Evolutionary conservation across 176 grass and related monocot genomes (phyloP), one percentile per base, ranked within the genome.

Genomic region (Themeda triandra): DNA sequence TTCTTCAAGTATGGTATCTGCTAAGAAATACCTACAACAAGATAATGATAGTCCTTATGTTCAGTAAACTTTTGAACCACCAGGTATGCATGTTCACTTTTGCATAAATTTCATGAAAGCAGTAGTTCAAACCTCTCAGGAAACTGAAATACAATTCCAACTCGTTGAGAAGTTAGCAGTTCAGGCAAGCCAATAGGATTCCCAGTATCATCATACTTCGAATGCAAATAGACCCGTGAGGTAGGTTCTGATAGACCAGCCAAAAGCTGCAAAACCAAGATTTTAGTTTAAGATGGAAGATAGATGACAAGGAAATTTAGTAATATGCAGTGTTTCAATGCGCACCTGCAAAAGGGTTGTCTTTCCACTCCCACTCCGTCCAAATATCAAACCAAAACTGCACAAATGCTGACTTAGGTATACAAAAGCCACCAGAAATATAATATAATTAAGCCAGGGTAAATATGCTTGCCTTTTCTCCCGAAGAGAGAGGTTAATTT

Each of bases 101-200:
- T 82, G 88, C 49, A 88, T 15, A 58, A 72, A 14, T 18, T 64
- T 48, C 0, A 2, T 83, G 66, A 75, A n/a, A 67, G 40, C 28
- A 71, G 53, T 40, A 91, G 32, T 53, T 75, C 85, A 88, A 87
- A 98, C 88, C 93, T 98, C 75, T 98, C 91, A 75, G 93, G 91
- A 94, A 98, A 98, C 85, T 98, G 91, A 88, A 98, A 95, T 64
- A 98, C 93, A 42, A 98, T 96, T 78, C 93, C 96, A 83, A 91
- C 91, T 82, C 75, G 89, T 87, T 92, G 73, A 78, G 91, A 80
- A 63, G 80, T 82, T 82, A 95, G 88, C 30, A 81, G 14, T 88
- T 96, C 67, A n/a, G 91, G 44, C 1, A 46, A 67, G 48, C 86
- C 68, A 39, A 62, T 76, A 62, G 69, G 81, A 24, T 83, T 87